These are phyloP conservation scores for Geoglossum glabrum DNA, from an alignment of 495 filamentous ascomycete genomes.

Conservation along the genomic window DNA sequence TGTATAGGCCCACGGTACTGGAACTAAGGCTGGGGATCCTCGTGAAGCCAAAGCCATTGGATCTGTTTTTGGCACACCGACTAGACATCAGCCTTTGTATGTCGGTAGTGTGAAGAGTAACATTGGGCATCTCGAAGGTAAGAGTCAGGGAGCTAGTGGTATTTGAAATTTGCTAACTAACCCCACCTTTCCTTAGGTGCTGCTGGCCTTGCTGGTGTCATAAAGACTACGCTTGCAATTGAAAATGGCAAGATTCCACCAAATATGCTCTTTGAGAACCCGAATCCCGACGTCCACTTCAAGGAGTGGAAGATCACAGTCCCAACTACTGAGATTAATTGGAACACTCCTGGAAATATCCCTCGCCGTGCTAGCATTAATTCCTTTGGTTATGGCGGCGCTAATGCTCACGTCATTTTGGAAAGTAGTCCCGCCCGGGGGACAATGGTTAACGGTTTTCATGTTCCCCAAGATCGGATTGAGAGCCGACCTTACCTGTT, in stretches of 20 bases:
- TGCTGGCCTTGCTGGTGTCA: conserved; percentile 21
- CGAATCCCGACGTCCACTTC: conserved; percentile 19
- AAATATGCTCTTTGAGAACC: conserved; percentile 15
- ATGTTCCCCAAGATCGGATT: no score
- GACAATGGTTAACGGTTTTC: no score
- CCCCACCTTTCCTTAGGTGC: conserved; percentile 1
- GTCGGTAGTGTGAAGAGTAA: conserved; percentile 15
- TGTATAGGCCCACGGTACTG: conserved; percentile 27
- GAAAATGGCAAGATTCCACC: conserved; percentile 18
- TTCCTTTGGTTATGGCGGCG: conserved; percentile 26
- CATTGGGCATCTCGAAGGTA: conserved; percentile 23
- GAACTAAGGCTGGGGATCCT: conserved; percentile 24
- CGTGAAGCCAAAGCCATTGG: conserved; percentile 19
- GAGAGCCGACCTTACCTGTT: no score
- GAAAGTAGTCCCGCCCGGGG: conserved; percentile 11
- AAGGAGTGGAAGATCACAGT: conserved; percentile 7
- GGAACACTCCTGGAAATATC: not conserved
- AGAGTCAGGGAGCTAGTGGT: no score
- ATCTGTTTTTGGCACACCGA: conserved; percentile 11
- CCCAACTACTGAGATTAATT: conserved; percentile 9
- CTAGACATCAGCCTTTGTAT: conserved; percentile 4
- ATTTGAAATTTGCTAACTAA: no score
- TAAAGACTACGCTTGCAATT: conserved; percentile 20
- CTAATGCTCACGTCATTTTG: conserved; percentile 22
- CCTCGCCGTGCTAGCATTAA: conserved; percentile 20